Evolutionary conservation across 495 filamentous ascomycete species (phyloP), one percentile per base, ranked within the genome.

Genomic region (Arthonia radiata): DNA sequence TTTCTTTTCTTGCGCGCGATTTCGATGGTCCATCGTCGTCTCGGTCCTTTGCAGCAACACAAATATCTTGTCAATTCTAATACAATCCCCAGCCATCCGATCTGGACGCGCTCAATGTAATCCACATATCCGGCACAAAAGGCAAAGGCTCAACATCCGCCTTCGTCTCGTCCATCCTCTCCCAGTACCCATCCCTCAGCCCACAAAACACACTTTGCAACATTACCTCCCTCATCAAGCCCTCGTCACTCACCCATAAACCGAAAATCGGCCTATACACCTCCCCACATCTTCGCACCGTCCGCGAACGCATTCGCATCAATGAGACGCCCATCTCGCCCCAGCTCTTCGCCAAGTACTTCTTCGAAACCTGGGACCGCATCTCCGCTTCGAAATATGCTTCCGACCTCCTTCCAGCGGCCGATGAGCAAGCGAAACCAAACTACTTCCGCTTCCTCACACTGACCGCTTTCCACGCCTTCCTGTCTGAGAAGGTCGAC

Each of bases 121-220:
- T 90, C 8, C 82, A 93, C 40, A 68, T 93, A 13, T 73, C 81
- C 8, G 82, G 82, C 21, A 91, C 81, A 8, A 93, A 93, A 53
- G 82, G 82, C 31, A 93, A 93, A 50, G 82, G 82, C 19, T 71
- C 67, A 29, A 4, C 28, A 9, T 32, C 30, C 18, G 11, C 28
- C 30, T 14, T 8, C 24, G 13, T 9, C 9, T 14, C 24, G 24
- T 26, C 24, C 28, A 10, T 32, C 19, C 29, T 15, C 32, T 23
- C 13, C 32, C 32, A 14, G 29, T 10, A 13, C 32, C 28, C 19
- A n/a, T 15, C 9, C 31, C 31, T 21, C 31, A n/a, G 13, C 28
- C 11, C 19, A 7, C 19, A 6, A 11, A 49, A 47, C 7, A n/a
- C 34, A 43, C 3, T 47, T 25, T 4, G 29, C 49, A 4, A 59